Evolutionary conservation across 1,284 basidiomycete genomes (phyloP).

Genomic region (Moesziomyces sp.): DNA sequence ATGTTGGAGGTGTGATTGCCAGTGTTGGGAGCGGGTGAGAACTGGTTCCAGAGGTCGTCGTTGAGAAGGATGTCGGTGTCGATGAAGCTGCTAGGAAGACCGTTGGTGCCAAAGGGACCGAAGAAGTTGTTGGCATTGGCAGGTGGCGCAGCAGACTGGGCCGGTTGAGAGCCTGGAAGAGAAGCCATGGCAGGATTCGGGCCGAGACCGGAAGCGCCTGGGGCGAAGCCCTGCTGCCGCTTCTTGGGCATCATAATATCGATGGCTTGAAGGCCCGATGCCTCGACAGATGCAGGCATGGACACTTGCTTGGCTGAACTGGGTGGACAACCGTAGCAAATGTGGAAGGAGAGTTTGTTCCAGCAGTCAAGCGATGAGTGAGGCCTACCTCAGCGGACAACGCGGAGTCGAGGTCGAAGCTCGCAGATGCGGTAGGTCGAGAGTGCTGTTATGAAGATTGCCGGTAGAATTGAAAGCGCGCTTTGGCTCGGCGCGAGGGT

Average conservation of each 20-base stretch:
- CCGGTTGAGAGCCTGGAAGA: slow-evolving; percentile 5
- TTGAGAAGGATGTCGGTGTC: slow-evolving; percentile 56
- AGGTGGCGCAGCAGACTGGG: slow-evolving; percentile 4
- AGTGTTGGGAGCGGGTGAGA: slow-evolving; percentile 26
- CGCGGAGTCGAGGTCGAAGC: too few species aligned
- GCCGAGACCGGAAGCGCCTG: slow-evolving; percentile 19
- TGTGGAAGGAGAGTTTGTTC: background rate
- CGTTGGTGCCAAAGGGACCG: slow-evolving; percentile 31
- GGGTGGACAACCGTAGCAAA: background rate
- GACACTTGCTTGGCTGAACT: background rate
- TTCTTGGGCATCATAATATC: slow-evolving; percentile 54
- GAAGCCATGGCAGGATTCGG: slow-evolving; percentile 9
- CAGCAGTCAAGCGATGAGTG: slow-evolving; percentile 1
- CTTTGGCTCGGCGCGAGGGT: too few species aligned
- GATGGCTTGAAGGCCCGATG: slow-evolving; percentile 35
- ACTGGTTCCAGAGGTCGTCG: slow-evolving; percentile 51
- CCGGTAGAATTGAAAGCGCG: too few species aligned
- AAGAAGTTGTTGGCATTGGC: slow-evolving; percentile 34
- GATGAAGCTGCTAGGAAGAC: slow-evolving; percentile 49
- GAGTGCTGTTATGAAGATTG: too few species aligned
- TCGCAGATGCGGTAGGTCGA: too few species aligned
- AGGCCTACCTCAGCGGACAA: too few species aligned
- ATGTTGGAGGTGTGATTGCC: slow-evolving; percentile 15
- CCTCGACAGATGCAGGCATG: slow-evolving; percentile 35
- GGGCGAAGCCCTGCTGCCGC: slow-evolving; percentile 48